phyloP scores from a whole-genome alignment of 305 asterid species.

The Rubia occidens region DNA sequence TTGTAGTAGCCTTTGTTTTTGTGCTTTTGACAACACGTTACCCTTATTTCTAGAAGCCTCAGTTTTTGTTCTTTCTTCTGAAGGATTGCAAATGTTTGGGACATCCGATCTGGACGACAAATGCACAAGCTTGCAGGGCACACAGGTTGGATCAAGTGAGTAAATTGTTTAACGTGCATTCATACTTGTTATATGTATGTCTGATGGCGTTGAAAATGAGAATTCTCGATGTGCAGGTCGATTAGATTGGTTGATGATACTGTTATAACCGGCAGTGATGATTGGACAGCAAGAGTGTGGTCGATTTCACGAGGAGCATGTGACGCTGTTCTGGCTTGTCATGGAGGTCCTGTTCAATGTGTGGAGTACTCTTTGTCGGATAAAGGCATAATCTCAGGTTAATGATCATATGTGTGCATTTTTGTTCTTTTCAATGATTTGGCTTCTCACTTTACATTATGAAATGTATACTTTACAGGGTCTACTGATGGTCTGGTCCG shows the following conservation, averaged over 20 bases:
- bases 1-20: not conserved
- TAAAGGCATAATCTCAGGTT: conserved; percentile 88
- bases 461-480: conserved; percentile 38
- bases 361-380: conserved; percentile 79
- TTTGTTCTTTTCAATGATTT: conserved; percentile 7
- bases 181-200: conserved; percentile 12
- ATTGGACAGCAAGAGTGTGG: conserved; percentile 98
- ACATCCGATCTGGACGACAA: conserved; percentile 80
- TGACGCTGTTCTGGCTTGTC: conserved; percentile 91
- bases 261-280: conserved; percentile 90
- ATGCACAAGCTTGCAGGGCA: conserved; percentile 93
- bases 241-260: conserved; percentile 95
- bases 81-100: conserved; percentile 85
- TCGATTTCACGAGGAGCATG: conserved; percentile 85
- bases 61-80: conserved; percentile 26
- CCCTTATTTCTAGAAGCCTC: conserved; percentile 20
- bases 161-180: conserved; percentile 16
- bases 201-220: conserved; percentile 21
- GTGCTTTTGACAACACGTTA: not conserved
- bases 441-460: conserved; percentile 21
- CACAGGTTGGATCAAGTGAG: conserved; percentile 87
- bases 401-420: conserved; percentile 5
- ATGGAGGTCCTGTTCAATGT: conserved; percentile 79
- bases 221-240: conserved; percentile 46
- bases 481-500: conserved; percentile 87